Base-by-base conservation (phyloP, 2,329 filamentous ascomycete species). In the Dactylonectria macrodidyma region DNA sequence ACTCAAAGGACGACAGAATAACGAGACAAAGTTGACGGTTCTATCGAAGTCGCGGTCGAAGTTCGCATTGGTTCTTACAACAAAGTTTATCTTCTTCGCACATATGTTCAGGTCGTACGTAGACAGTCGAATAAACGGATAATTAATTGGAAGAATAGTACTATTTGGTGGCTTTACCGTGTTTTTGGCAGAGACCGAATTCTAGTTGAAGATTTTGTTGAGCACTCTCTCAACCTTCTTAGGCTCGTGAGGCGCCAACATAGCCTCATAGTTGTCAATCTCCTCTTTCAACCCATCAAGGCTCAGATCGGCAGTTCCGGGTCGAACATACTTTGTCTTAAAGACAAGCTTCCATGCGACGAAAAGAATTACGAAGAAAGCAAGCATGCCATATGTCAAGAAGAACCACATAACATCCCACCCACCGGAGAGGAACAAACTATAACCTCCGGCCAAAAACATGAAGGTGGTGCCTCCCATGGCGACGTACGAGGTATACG, bases 201-300 rank as follows among this genome's bases (percentile, higher is more conserved):
- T 19, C 16, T 19, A 44, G n/a, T 44, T 44, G 24, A 65, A 65
- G 1, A 65, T 41, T 33, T 48, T 65, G 4, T 55, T 34, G 2
- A 65, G 16, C 4, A 59, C 11, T 24, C 22, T 30, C 1, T 38
- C 62, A 14, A 54, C 51, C 36, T 61, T 65, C 5, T 57, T 57
- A n/a, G 47, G 9, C 19, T 36, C 34, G 12, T 51, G 36, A 38
- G 56, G 51, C 6, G 34, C n/a, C 14, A 56, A 61, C 2, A 68
- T n/a, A 11, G 65, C 56, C 50, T 72, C 68, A 14, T 72, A 72
- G 38, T 61, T 63, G 14, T 72, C 70, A 59, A 72, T 72, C 33
- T 72, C 67, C 14, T 68, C 65, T 44, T 63, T 67, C 8, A 66
- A 34, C 5, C 65, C 67, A 19, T 59, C 62, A 10, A 70, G 62